A percentile compares a stretch with the other conserved stretches of the same genome.
Conservation (phyloP, 1,284 basidiomycete genomes). For the Porogramme epimiltina region DNA sequence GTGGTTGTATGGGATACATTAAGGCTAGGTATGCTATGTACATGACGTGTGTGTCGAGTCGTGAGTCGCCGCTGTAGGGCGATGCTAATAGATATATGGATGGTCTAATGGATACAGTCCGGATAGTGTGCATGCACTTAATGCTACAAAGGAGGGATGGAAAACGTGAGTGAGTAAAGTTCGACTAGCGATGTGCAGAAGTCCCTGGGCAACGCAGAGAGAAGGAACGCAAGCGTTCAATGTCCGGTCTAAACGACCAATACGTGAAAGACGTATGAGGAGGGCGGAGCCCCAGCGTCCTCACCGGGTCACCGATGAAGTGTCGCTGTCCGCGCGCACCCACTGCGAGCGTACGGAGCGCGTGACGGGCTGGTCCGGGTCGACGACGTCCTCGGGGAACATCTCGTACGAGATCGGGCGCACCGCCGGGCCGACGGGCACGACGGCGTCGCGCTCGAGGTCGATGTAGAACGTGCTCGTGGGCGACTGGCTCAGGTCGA, state of each 20-base stretch:
- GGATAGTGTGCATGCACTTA: constrained; percentile 1
- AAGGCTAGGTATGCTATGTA: constrained; percentile 13
- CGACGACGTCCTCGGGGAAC: constrained; percentile 43
- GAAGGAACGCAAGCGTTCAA: constrained; percentile 16
- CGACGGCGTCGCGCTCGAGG: constrained; percentile 19
- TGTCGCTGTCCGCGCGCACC: constrained; percentile 48
- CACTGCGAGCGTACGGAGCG: constrained; percentile 53
- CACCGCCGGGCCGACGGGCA: constrained; percentile 15
- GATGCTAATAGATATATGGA: constrained; percentile 5
- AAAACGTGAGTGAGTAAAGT: neutral
- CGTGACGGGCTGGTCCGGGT: constrained; percentile 60
- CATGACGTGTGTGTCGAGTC: constrained; percentile 5
- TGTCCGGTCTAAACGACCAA: neutral
- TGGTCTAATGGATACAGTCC: constrained; percentile 18
- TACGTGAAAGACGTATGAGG: neutral
- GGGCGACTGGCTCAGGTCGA: constrained; percentile 5
- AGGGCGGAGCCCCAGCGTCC: neutral
- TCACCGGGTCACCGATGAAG: constrained; percentile 11
- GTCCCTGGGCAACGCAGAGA: constrained; percentile 12
- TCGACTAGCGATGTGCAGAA: constrained; percentile 21
- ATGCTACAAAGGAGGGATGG: constrained; percentile 10
- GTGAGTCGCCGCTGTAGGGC: constrained; percentile 12
- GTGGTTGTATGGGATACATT: constrained; percentile 12
- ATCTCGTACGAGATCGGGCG: constrained; percentile 29
- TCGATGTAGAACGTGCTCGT: constrained; percentile 24